phyloP scores from a whole-genome alignment of 176 grass and related monocot genomes.

The Aegilops bicornis region DNA sequence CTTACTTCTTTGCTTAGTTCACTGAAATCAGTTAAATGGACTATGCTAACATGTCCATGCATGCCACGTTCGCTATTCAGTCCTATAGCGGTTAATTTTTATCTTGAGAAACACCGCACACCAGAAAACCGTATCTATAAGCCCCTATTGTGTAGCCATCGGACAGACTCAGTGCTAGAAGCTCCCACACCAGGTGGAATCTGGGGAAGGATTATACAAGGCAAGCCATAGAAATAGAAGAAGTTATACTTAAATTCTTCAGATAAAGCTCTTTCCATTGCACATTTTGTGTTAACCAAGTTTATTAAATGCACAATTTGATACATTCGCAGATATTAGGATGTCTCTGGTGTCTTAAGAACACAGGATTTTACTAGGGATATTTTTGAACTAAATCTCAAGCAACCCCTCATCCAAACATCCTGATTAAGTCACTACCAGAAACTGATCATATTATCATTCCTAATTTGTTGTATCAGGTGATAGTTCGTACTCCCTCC shows the following conservation, averaged over 20 bases:
- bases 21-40: not conserved
- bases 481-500: not conserved
- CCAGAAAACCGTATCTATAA: not conserved
- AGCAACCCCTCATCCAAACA: constrained; percentile 1
- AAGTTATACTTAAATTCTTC: not conserved
- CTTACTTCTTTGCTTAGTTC: not conserved
- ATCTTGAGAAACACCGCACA: not conserved
- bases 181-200: no score
- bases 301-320: not conserved
- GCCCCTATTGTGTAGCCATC: not conserved
- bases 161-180: no score
- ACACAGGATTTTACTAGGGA: not conserved
- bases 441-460: not conserved
- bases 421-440: not conserved
- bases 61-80: not conserved
- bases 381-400: not conserved
- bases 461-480: not conserved
- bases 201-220: no score
- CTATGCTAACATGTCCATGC: not conserved
- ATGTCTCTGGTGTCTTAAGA: not conserved
- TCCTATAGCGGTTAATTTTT: not conserved
- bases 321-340: not conserved
- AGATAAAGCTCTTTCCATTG: not conserved
- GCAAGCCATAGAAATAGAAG: not conserved
- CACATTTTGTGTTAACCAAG: not conserved